Evolutionary conservation across 768 basidiomycete genomes (phyloP).

Genomic region (Amylocystis lapponica): DNA sequence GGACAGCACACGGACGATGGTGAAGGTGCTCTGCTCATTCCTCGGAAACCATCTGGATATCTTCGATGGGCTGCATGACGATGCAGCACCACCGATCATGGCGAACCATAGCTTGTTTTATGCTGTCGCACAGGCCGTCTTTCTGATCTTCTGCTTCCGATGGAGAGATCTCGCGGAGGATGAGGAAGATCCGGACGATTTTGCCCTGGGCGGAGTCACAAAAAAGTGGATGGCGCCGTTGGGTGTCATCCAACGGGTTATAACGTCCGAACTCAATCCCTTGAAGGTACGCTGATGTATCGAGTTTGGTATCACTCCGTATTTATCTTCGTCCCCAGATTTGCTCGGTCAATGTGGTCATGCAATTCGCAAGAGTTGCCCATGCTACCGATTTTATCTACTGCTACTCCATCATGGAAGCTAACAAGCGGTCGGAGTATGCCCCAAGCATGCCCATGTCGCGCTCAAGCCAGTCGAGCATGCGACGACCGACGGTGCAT

Average conservation of each 20-base stretch:
- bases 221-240: slow-evolving; percentile 86
- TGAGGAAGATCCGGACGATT: slow-evolving; percentile 47
- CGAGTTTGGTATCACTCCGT: not conserved
- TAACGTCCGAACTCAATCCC: slow-evolving; percentile 83
- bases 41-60: slow-evolving; percentile 71
- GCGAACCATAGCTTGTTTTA: slow-evolving; percentile 76
- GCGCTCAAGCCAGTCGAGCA: not conserved
- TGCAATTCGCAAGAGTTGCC: slow-evolving; percentile 90
- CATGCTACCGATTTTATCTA: slow-evolving; percentile 89
- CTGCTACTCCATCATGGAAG: slow-evolving; percentile 87
- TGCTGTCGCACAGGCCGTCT: slow-evolving; percentile 85
- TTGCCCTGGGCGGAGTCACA: slow-evolving; percentile 14
- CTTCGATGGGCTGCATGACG: slow-evolving; percentile 46
- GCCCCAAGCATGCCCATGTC: slow-evolving; percentile 15
- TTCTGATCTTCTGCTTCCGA: slow-evolving; percentile 96
- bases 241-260: slow-evolving; percentile 69
- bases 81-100: slow-evolving; percentile 26
- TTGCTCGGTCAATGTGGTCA: slow-evolving; percentile 86
- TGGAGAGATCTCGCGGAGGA: slow-evolving; percentile 82
- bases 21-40: slow-evolving; percentile 83
- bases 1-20: slow-evolving; percentile 64
- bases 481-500: not conserved
- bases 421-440: slow-evolving; percentile 71
- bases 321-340: slow-evolving; percentile 40
- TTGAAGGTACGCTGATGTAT: slow-evolving; percentile 53